Base-by-base conservation (phyloP, 805 yeast species). In the Millerago galiae region DNA sequence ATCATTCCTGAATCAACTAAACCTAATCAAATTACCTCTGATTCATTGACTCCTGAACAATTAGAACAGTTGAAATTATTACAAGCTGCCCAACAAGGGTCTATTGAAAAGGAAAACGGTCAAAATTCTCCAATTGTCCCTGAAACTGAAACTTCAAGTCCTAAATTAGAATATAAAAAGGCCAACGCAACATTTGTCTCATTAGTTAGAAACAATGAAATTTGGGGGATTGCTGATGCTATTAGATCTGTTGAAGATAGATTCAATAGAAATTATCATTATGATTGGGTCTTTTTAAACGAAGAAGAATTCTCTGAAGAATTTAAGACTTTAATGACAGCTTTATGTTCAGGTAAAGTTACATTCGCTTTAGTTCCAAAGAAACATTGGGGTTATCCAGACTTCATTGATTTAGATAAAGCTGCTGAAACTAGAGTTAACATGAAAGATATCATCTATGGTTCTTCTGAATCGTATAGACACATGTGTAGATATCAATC, bases 211-310 rank as follows among this genome's bases (percentile, higher is more conserved):
- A 84, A 85, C 61, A 54, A 67, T n/a, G 95, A 86, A 58, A 61
- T 86, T 43, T 70, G 75, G 65, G 72, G 72, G 21, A 63, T 86
- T 40, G 65, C 77, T 35, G 74, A 68, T 27, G 79, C 95, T 8
- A 83, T 86, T 46, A 72, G 86, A 61, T 75, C 81, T 37, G 75
- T 90, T 42, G 97, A 91, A 65, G 97, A 89, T 62, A 72, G 96
- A 49, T 91, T 93, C 72, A 91, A 91, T 69, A 60, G 66, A 14
- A 73, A 84, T 37, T 90, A 67, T 66, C 73, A 84, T 49, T 91
- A 91, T 59, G 97, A 95, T 54, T 91, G 98, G 97, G 93, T 89
- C 24, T 93, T 91, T 62, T 71, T 91, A 54, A 91, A 91, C 62
- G 96, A 91, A 60, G 88, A 81, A 44, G 82, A 74, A 37, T 93